phyloP scores from a whole-genome alignment of 2,329 filamentous ascomycete genomes.

The Escovopsis weberi region DNA sequence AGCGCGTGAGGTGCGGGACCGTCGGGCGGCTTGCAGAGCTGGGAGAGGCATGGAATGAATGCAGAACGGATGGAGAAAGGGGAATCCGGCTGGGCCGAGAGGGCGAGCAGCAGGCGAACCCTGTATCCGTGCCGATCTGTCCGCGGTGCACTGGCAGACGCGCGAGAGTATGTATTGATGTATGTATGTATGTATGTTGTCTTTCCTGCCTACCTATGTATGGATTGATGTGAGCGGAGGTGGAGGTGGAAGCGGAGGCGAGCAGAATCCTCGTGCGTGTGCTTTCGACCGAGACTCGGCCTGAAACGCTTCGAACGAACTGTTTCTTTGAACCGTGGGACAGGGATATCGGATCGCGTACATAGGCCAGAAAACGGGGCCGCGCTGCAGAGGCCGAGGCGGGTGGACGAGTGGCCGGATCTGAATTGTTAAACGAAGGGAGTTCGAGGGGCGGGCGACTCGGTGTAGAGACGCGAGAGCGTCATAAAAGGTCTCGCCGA shows the following conservation, averaged over 20 bases:
- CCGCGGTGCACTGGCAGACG: slow-evolving; percentile 3
- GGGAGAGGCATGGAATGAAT: slow-evolving; percentile 6
- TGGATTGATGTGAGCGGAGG: neutral
- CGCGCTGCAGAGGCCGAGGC: slow-evolving; percentile 9
- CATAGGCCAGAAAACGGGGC: slow-evolving; percentile 7
- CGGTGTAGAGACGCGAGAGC: slow-evolving; percentile 22
- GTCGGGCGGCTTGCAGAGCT: neutral
- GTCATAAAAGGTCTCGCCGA: slow-evolving; percentile 22
- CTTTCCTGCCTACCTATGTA: too few species aligned
- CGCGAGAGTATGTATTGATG: neutral
- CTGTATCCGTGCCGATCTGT: slow-evolving; percentile 2
- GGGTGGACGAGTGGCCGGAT: slow-evolving; percentile 4
- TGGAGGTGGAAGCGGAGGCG: neutral
- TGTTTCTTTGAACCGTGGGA: neutral
- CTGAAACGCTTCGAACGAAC: neutral
- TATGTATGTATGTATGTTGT: too few species aligned
- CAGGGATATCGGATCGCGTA: slow-evolving; percentile 11
- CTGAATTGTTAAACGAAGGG: too few species aligned
- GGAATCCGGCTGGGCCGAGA: slow-evolving; percentile 3
- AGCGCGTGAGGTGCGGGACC: neutral
- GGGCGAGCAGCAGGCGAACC: too few species aligned
- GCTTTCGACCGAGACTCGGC: too few species aligned
- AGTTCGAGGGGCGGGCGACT: slow-evolving; percentile 18
- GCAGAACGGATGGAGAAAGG: slow-evolving; percentile 12
- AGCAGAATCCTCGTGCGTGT: too few species aligned